phyloP scores from a whole-genome alignment of 2,329 filamentous ascomycete genomes.

The Monosporascus sp. region DNA sequence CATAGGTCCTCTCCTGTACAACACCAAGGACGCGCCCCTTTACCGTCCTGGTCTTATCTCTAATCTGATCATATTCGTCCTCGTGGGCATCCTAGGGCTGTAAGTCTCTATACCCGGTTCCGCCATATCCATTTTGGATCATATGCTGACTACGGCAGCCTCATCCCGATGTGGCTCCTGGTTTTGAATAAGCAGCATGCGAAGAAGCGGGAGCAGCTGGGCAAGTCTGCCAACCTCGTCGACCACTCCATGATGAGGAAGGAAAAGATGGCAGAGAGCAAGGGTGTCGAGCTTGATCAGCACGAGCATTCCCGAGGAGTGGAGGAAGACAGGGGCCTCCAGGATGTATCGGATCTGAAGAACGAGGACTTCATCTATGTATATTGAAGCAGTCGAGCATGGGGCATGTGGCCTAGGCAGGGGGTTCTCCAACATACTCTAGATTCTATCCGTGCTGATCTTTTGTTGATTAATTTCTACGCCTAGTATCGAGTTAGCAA shows the following conservation, averaged over 20 bases:
- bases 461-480: too few relatives aligned
- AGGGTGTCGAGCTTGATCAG: constrained; percentile 24
- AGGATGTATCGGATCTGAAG: constrained; percentile 58
- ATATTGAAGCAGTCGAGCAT: constrained; percentile 9
- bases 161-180: constrained; percentile 31
- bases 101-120: constrained; percentile 8
- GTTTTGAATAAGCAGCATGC: constrained; percentile 46
- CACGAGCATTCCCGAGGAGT: constrained; percentile 23
- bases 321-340: constrained; percentile 42
- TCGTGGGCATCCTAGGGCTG: constrained; percentile 42
- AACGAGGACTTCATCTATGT: constrained; percentile 62
- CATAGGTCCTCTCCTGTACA: constrained; percentile 59
- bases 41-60: constrained; percentile 53
- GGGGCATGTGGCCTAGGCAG: neutral
- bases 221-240: constrained; percentile 44
- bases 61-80: constrained; percentile 54
- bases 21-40: constrained; percentile 49
- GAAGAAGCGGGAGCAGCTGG: constrained; percentile 36
- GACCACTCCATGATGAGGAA: constrained; percentile 33
- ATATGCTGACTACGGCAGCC: constrained; percentile 6
- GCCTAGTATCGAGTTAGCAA: too few relatives aligned
- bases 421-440: too few relatives aligned
- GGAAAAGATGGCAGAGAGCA: constrained; percentile 27
- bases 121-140: constrained; percentile 15
- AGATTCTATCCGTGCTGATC: too few relatives aligned